These are phyloP conservation scores for Noccaea caerulescens DNA, from an alignment of 345 rosid species.

Conservation along the genomic window DNA sequence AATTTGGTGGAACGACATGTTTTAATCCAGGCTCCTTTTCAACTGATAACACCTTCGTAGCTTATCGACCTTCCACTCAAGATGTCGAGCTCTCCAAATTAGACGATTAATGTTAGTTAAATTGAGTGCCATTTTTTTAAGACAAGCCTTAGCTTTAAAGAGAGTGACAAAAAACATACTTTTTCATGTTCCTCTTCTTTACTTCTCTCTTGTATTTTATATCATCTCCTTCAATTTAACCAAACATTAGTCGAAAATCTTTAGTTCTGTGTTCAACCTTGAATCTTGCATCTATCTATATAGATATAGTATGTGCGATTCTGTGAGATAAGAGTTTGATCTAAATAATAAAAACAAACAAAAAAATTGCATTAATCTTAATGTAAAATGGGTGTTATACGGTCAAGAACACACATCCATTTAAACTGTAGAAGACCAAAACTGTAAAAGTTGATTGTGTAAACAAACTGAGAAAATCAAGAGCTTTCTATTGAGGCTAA, in stretches of 20 bases:
- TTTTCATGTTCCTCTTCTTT: constrained; percentile 1
- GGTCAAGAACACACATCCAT: constrained; percentile 5
- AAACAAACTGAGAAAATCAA: constrained; percentile 39
- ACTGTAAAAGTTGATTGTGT: constrained; percentile 12
- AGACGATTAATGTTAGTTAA: too few species aligned
- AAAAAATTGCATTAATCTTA: background rate
- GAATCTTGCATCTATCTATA: too few species aligned
- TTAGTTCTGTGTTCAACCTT: too few species aligned
- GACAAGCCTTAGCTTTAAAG: constrained; percentile 5
- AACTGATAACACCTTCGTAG: constrained; percentile 71
- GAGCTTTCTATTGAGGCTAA: constrained; percentile 67
- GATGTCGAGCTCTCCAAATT: background rate
- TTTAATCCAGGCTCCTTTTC: constrained; percentile 93
- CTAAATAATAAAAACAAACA: background rate
- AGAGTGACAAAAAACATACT: background rate
- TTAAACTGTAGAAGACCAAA: constrained; percentile 16
- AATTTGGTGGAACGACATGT: constrained; percentile 77
- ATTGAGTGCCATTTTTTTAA: background rate
- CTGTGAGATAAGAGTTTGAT: background rate
- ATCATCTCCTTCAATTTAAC: background rate
- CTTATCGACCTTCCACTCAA: constrained; percentile 18
- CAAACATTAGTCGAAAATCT: background rate
- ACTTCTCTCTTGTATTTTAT: background rate
- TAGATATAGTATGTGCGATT: too few species aligned
- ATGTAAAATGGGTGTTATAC: too few species aligned